Base-by-base conservation (phyloP, 108 stramenopile genomes). In the Nitzschia sp. region DNA sequence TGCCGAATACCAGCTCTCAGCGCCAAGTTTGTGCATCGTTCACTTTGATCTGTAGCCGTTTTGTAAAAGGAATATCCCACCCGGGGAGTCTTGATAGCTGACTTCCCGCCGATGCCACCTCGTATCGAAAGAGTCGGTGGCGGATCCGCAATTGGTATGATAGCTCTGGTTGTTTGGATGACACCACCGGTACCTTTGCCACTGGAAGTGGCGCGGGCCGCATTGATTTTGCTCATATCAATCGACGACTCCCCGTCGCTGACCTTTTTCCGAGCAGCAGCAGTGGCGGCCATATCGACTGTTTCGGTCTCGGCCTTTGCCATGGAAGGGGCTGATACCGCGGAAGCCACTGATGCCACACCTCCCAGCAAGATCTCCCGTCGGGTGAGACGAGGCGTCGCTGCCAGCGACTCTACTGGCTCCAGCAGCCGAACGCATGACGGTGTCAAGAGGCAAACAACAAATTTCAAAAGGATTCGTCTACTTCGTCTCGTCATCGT, bases 1-100 rank as follows among this genome's bases (percentile, higher is more conserved):
- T 93, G 85, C 3, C 80, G 55, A 6, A 90, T 59, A 5, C 92
- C 92, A 16, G 83, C 73, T 33, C 75, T 63, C 61, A 93, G 68
- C 9, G 92, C 87, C 53, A 93, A 65, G 5, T 79, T 60, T 6
- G 78, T 74, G 21, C 82, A 79, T 54, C 79, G 61, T 46, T 61
- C 60, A 0, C 74, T 73, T 58, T 85, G 78, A 16, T 90, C 87
- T 0, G 74, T 63, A 6, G 78, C 33, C 13, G 92, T 93, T 70
- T 93, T 92, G 66, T 89, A 92, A 27, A 89, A 73, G 11, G 87
- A 88, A 77, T 85, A 87, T 13, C 86, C 88, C 9, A 92, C 75
- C 0, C 85, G 59, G 0, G 91, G 91, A 52, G 89, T 84, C 19
- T 67, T 48, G 13, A 84, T 54, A 0, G 76, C 33, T 50, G 36